Evolutionary conservation across 2,329 filamentous ascomycete genomes (phyloP).

Genomic region (Pestalotiopsis sp.): DNA sequence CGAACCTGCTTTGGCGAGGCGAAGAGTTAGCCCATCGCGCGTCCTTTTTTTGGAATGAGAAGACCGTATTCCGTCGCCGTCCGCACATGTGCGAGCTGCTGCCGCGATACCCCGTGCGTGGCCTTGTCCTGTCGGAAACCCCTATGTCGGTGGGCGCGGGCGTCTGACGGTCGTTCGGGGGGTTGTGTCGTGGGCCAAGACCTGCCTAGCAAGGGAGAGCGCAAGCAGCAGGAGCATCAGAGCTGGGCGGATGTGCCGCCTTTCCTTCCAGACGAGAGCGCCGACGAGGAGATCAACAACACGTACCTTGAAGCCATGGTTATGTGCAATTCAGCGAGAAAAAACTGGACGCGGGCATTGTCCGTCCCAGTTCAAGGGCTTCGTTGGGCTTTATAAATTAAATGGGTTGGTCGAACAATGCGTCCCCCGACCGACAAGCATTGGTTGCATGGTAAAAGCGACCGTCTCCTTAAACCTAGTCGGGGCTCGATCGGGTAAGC

Average conservation of each 20-base stretch:
- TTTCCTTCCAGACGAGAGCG: not conserved
- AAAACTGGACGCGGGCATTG: conserved; percentile 11
- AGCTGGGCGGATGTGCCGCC: not conserved
- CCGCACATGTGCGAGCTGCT: not conserved
- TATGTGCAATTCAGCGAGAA: conserved; percentile 12
- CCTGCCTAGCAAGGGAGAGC: not conserved
- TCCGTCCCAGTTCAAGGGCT: not conserved
- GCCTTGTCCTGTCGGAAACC: not conserved
- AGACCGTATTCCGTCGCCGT: not conserved
- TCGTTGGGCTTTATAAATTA: not conserved
- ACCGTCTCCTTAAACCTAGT: not conserved
- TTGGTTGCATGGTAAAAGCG: not conserved
- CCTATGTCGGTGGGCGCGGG: not conserved
- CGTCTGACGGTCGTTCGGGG: not conserved
- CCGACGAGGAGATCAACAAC: not conserved
- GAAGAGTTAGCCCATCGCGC: not conserved
- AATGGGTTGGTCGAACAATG: not conserved
- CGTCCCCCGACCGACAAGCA: not conserved
- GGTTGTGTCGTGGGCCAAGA: not conserved
- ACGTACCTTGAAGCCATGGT: conserved; percentile 31
- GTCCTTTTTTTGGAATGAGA: no score
- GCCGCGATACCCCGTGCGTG: not conserved
- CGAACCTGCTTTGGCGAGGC: conserved; percentile 55
- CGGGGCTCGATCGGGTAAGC: not conserved
- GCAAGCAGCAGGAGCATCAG: not conserved